These are phyloP conservation scores for Tylopilus felleus DNA, from an alignment of 768 basidiomycete species.

Conservation along the genomic window DNA sequence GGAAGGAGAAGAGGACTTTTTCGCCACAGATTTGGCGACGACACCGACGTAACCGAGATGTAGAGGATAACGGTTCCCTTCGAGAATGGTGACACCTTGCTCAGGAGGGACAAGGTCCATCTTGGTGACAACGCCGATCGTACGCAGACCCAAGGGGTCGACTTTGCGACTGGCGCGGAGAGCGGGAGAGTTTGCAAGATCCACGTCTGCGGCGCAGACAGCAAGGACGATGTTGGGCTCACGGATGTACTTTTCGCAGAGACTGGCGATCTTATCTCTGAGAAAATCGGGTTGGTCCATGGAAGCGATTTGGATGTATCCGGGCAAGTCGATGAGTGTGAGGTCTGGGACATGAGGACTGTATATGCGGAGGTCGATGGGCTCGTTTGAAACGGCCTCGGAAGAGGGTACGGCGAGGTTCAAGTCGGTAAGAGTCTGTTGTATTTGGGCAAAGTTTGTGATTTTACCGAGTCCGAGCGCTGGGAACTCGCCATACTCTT, in stretches of 20 bases:
- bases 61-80: conserved; percentile 92
- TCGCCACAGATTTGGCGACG: conserved; percentile 74
- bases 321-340: conserved; percentile 95
- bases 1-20: conserved; percentile 50
- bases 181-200: conserved; percentile 96
- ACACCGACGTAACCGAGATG: conserved; percentile 98
- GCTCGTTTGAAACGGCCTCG: conserved; percentile 89
- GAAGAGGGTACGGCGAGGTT: conserved; percentile 90
- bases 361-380: conserved; percentile 96
- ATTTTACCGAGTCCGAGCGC: conserved; percentile 85
- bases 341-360: conserved; percentile 95
- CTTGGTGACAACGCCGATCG: conserved; percentile 97
- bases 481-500: conserved; percentile 94
- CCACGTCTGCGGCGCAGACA: conserved; percentile 97
- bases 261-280: conserved; percentile 83
- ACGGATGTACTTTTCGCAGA: conserved; percentile 98
- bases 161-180: conserved; percentile 89
- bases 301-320: conserved; percentile 93
- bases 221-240: conserved; percentile 99
- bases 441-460: conserved; percentile 87
- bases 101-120: conserved; percentile 95
- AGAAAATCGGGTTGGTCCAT: conserved; percentile 94
- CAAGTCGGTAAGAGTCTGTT: conserved; percentile 89
- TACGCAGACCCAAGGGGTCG: conserved; percentile 91
- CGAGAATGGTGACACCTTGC: conserved; percentile 74